Evolutionary conservation across 2,329 filamentous ascomycete genomes (phyloP), one percentile per base, ranked within the genome.

Genomic region (Chrysosporium queenslandicum): DNA sequence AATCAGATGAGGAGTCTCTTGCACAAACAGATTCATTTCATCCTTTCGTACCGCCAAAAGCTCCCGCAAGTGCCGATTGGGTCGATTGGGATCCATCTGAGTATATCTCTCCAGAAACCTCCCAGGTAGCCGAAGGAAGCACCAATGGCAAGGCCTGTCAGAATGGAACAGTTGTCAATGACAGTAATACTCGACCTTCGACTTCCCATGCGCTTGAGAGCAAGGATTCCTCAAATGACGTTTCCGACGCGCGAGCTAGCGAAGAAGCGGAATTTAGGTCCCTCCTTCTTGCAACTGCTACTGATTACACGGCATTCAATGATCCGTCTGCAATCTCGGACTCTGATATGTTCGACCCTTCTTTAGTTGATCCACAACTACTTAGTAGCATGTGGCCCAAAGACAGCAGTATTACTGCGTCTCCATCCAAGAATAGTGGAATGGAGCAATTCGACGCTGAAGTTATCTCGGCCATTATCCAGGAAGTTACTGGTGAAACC

Each of bases 11-110:
- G n/a, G 58, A 58, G 6, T 61, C 58, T 36, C 55, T 56, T 25
- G 43, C 57, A 1, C 56, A 65, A 14, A 52, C 60, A 8, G 61
- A 67, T 40, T 56, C 61, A 1, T 60, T 65, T 36, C 63, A 66
- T 36, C 57, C 53, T 5, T 60, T 70, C 18, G 61, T 60, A 23
- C 58, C 59, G 12, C 52, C 57, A 14, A 63, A 65, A 43, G 57
- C 55, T 41, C 53, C 53, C 11, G 45, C 55, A 11, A 58, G 56
- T 47, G 59, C 59, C 29, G 61, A 61, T 56, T 71, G 68, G 68
- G 59, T 61, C 1, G 65, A 69, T 50, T 70, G 68, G 68, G 58
- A 69, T 27, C 63, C 64, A 27, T 61, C 63, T 1, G 61, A 67
- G 51, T 68, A 64, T 30, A 58, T 65, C n/a, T 68, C 67, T 27